A percentile compares a stretch with the other conserved stretches of the same genome.
These are phyloP conservation scores for Brassica napus DNA, from an alignment of 345 rosid genomes.

Conservation along the genomic window DNA sequence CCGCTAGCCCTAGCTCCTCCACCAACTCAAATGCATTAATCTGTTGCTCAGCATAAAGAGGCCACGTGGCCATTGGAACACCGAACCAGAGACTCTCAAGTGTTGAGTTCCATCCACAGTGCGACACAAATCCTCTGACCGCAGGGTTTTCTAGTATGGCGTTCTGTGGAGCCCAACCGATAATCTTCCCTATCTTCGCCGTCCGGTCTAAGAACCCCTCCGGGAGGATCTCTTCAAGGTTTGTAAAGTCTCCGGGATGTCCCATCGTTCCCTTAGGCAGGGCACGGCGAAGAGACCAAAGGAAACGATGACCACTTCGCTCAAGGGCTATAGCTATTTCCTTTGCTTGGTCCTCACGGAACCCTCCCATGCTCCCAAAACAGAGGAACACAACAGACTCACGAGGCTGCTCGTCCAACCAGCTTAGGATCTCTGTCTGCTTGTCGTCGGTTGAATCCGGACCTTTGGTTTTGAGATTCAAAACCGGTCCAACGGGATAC, in stretches of 20 bases:
- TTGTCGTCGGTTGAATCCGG: not conserved
- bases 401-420: slow-evolving; percentile 59
- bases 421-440: slow-evolving; percentile 35
- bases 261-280: not conserved
- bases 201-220: slow-evolving; percentile 50
- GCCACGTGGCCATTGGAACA: slow-evolving; percentile 37
- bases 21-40: slow-evolving; percentile 54
- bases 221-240: slow-evolving; percentile 39
- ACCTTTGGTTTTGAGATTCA: slow-evolving; percentile 37
- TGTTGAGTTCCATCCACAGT: slow-evolving; percentile 38
- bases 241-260: slow-evolving; percentile 31
- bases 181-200: slow-evolving; percentile 36
- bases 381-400: slow-evolving; percentile 61
- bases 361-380: slow-evolving; percentile 68
- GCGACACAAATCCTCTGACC: slow-evolving; percentile 51
- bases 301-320: slow-evolving; percentile 42
- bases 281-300: slow-evolving; percentile 56
- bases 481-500: slow-evolving; percentile 56
- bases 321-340: slow-evolving; percentile 54
- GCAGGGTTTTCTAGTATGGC: slow-evolving; percentile 45
- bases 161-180: slow-evolving; percentile 61
- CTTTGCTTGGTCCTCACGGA: slow-evolving; percentile 46
- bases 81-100: slow-evolving; percentile 40
- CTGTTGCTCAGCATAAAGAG: slow-evolving; percentile 38
- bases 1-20: slow-evolving; percentile 47